These are phyloP conservation scores for Calonectria ilicicola DNA, from an alignment of 2,329 filamentous ascomycete genomes.

Conservation along the genomic window DNA sequence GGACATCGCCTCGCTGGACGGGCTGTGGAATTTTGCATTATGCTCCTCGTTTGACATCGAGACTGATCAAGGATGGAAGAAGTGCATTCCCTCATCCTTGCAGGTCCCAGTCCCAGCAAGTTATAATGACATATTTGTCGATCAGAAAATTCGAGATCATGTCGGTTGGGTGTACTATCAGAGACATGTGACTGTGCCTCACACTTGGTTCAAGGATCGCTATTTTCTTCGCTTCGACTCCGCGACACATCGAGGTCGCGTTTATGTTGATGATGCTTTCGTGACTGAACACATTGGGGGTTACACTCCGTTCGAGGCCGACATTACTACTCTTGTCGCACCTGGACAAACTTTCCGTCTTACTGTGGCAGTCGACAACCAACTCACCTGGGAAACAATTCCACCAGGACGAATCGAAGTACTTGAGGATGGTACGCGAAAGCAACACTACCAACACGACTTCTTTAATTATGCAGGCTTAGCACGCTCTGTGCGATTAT, in stretches of 20 bases:
- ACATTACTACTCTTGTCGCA: slow-evolving; percentile 7
- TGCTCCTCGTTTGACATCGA: slow-evolving; percentile 14
- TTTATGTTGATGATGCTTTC: slow-evolving; percentile 27
- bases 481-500: slow-evolving; percentile 23
- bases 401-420: slow-evolving; percentile 23
- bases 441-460: slow-evolving; percentile 32
- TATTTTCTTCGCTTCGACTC: slow-evolving; percentile 24
- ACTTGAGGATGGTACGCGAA: slow-evolving; percentile 15
- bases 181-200: slow-evolving; percentile 14
- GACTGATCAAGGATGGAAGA: slow-evolving; percentile 11
- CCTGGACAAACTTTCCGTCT: slow-evolving; percentile 18
- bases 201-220: slow-evolving; percentile 14
- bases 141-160: slow-evolving; percentile 20
- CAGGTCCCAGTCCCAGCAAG: slow-evolving; percentile 26
- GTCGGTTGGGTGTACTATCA: slow-evolving; percentile 32
- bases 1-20: slow-evolving; percentile 27
- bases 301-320: slow-evolving; percentile 25
- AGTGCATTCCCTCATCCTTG: slow-evolving; percentile 3
- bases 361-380: slow-evolving; percentile 26
- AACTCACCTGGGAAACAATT: slow-evolving; percentile 26
- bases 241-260: slow-evolving; percentile 23
- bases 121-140: slow-evolving; percentile 31
- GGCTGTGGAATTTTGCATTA: slow-evolving; percentile 29
- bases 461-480: slow-evolving; percentile 30
- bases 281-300: slow-evolving; percentile 26